phyloP scores from a whole-genome alignment of 2,329 filamentous ascomycete species.

The Aspergillus sp. region DNA sequence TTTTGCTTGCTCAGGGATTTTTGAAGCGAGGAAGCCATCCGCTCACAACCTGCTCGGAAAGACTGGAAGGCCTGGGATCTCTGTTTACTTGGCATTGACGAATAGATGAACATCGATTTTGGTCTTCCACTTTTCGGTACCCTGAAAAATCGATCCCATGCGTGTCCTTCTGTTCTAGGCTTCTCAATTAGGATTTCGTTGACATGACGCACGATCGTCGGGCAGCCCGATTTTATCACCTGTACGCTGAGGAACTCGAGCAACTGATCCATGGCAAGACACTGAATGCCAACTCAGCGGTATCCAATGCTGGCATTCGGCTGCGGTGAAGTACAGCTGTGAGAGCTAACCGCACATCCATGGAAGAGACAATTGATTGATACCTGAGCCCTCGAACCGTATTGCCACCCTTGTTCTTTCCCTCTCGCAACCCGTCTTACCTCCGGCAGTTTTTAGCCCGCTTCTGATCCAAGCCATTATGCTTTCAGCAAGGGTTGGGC shows the following conservation, averaged over 20 bases:
- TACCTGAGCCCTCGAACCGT: constrained; percentile 16
- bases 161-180: constrained; percentile 1
- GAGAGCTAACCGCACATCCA: constrained; percentile 10
- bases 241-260: constrained; percentile 9
- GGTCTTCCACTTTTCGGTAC: constrained; percentile 12
- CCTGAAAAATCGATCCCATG: no score
- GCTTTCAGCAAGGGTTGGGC: no score
- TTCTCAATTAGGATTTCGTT: constrained; percentile 1
- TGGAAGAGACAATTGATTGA: constrained; percentile 14
- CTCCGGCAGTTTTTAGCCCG: no score
- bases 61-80: not conserved
- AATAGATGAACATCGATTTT: constrained; percentile 7
- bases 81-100: constrained; percentile 5
- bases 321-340: constrained; percentile 11
- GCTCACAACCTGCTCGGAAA: not conserved
- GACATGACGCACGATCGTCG: constrained; percentile 18
- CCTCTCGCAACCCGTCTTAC: no score
- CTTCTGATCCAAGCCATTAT: no score
- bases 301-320: constrained; percentile 15
- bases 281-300: constrained; percentile 27
- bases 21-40: not conserved
- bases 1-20: constrained; percentile 4
- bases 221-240: constrained; percentile 14
- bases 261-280: constrained; percentile 20
- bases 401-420: constrained; percentile 22